Percentiles rank a stretch among this genome's conserved stretches.
Evolutionary conservation across 768 basidiomycete species (phyloP).

Genomic region (Psilocybe tampanensis): DNA sequence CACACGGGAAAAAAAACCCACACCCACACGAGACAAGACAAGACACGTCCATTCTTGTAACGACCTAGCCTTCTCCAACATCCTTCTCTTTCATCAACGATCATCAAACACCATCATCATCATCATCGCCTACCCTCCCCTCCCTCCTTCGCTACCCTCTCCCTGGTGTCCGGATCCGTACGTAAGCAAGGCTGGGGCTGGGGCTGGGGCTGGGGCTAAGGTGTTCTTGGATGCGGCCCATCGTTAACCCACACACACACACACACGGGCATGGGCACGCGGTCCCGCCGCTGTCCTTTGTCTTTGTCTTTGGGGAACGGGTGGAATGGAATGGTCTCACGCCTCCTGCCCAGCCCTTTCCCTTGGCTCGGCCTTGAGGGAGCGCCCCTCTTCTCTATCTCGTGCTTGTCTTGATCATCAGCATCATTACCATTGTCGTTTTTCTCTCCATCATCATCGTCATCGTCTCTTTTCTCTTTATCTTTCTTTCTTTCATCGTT

Average conservation of each 20-base stretch:
- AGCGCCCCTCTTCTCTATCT: not conserved
- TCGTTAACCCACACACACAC: too few species aligned
- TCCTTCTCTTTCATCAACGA: not conserved
- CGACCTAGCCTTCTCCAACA: not conserved
- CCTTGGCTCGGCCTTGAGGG: too few species aligned
- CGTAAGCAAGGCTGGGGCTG: conserved; percentile 7
- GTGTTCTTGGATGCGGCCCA: too few species aligned
- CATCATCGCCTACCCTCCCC: not conserved
- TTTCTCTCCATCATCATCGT: not conserved
- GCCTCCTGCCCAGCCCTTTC: not conserved
- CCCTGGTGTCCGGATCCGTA: conserved; percentile 15
- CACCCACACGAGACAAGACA: too few species aligned
- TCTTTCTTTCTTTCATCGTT: not conserved
- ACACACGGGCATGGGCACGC: too few species aligned
- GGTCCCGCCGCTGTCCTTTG: too few species aligned
- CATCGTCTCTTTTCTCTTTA: not conserved
- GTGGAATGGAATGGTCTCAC: not conserved
- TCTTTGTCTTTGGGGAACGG: too few species aligned
- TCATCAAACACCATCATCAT: not conserved
- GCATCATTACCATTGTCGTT: too few species aligned
- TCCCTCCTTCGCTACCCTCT: too few species aligned
- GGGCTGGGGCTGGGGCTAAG: not conserved
- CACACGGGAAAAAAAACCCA: too few species aligned
- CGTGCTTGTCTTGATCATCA: not conserved
- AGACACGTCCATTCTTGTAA: too few species aligned